phyloP scores from a whole-genome alignment of 306 rosid genomes.

The Spatholobus suberectus region DNA sequence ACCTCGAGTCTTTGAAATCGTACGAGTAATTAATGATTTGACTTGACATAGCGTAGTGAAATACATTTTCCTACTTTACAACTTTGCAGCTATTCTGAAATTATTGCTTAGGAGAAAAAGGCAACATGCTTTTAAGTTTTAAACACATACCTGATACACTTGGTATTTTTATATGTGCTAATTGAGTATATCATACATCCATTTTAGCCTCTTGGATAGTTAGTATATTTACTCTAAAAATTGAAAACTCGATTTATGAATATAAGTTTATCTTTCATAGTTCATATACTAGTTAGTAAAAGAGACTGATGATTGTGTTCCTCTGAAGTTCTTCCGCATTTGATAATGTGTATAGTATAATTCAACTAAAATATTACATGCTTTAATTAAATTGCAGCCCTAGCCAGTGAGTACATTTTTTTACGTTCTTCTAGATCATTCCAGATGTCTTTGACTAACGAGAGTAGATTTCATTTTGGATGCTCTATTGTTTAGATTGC shows the following conservation, averaged over 20 bases:
- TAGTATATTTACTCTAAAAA: not conserved
- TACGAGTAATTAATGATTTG: not conserved
- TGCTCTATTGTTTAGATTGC: not conserved
- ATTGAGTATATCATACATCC: not conserved
- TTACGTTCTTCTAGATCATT: constrained; percentile 9
- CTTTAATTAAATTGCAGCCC: not conserved
- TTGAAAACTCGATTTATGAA: not conserved
- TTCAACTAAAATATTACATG: constrained; percentile 25
- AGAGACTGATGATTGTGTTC: constrained; percentile 1
- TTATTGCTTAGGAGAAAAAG: not conserved
- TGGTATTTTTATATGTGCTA: not conserved
- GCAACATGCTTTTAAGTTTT: not conserved
- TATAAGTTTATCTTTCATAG: not conserved
- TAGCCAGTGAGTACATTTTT: not conserved
- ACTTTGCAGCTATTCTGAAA: not conserved
- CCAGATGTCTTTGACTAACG: not conserved
- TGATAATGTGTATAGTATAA: not conserved
- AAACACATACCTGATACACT: not conserved
- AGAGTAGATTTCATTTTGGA: not conserved
- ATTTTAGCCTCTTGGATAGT: not conserved
- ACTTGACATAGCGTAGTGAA: not conserved
- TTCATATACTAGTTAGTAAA: not conserved
- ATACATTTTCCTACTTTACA: constrained; percentile 1
- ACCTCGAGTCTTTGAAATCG: not conserved
- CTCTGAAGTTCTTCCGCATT: constrained; percentile 2